Percentiles rank a stretch among this genome's conserved stretches.
Conservation (phyloP, 169 alveolate genomes). For the Cystoisospora suis region DNA sequence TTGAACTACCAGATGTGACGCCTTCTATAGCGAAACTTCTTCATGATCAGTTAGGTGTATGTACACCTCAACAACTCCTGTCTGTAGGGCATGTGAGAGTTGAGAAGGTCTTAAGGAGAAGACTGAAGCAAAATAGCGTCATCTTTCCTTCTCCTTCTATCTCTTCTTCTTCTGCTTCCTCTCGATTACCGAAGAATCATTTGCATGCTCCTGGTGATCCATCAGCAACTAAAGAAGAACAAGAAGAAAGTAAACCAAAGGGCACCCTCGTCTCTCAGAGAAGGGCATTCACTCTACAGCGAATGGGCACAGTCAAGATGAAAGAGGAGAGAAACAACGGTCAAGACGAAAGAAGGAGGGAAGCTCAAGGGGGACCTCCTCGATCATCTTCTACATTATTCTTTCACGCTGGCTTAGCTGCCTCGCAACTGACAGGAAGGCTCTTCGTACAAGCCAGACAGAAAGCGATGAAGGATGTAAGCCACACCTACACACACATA, state of each 20-base stretch:
- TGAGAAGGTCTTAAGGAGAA: neutral
- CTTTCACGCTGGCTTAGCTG: conserved; percentile 32
- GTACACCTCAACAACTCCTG: conserved; percentile 49
- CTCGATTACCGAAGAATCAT: too few relatives aligned
- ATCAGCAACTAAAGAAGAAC: too few relatives aligned
- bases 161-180: too few relatives aligned
- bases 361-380: neutral
- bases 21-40: conserved; percentile 48
- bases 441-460: neutral
- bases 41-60: conserved; percentile 31
- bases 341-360: neutral
- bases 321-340: neutral
- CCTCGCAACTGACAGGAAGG: neutral
- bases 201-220: too few relatives aligned
- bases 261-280: neutral
- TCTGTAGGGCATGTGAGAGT: conserved; percentile 37
- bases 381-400: neutral
- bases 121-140: neutral
- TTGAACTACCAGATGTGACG: neutral
- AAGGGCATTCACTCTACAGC: neutral
- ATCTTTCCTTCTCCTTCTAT: too few relatives aligned
- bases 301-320: neutral
- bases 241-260: too few relatives aligned
- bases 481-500: neutral
- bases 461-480: neutral